Conservation (phyloP, 345 rosid species). For the Turritis glabra region DNA sequence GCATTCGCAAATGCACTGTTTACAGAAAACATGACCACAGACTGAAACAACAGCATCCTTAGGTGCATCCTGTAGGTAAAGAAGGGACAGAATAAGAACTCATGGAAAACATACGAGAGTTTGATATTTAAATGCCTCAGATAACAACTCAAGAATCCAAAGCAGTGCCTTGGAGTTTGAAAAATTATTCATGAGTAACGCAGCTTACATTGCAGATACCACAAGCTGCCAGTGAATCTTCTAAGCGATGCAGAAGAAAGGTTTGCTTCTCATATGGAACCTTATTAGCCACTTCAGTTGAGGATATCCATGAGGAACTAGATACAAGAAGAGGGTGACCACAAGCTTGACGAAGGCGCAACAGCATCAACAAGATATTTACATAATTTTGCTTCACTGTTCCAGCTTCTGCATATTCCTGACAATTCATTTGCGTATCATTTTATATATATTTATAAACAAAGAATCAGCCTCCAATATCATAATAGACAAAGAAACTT, state of each 20-base stretch:
- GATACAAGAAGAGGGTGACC: slow-evolving; percentile 96
- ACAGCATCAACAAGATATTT: slow-evolving; percentile 89
- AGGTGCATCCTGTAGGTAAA: slow-evolving; percentile 68
- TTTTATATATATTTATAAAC: neutral
- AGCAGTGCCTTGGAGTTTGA: slow-evolving; percentile 2
- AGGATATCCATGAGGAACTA: slow-evolving; percentile 52
- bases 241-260: slow-evolving; percentile 47
- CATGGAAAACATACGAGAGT: neutral
- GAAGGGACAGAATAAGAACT: slow-evolving; percentile 22
- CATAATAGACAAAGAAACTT: neutral
- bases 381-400: slow-evolving; percentile 93
- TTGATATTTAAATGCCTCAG: neutral
- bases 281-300: slow-evolving; percentile 61
- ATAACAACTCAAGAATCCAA: neutral
- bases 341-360: slow-evolving; percentile 99
- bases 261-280: slow-evolving; percentile 12
- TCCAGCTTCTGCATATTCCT: slow-evolving; percentile 99
- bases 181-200: slow-evolving; percentile 3
- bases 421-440: slow-evolving; percentile 13
- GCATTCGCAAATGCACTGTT: slow-evolving; percentile 75
- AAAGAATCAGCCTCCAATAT: slow-evolving; percentile 50
- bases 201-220: slow-evolving; percentile 89
- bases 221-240: slow-evolving; percentile 78
- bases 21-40: slow-evolving; percentile 94
- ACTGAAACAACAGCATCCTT: slow-evolving; percentile 89